Evolutionary conservation across 805 yeast genomes (phyloP).

Genomic region (Saturnispora quitensis): DNA sequence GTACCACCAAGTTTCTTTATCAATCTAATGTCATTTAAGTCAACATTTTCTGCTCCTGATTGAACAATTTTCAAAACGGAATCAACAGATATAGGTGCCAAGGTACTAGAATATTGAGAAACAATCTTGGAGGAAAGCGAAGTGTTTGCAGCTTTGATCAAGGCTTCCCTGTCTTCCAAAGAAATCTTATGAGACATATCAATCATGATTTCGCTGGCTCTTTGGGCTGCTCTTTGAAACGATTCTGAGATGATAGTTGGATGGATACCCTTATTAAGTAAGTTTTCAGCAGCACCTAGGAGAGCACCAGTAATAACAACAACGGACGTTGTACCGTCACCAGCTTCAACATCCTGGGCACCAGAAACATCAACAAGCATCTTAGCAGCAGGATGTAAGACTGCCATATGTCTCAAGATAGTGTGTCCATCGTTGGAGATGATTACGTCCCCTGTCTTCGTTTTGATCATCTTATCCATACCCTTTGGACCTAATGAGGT

Average conservation of each 20-base stretch:
- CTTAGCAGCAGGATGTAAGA: conserved; percentile 95
- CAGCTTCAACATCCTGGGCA: conserved; percentile 99
- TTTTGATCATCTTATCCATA: conserved; percentile 98
- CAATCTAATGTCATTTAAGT: conserved; percentile 77
- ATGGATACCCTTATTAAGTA: conserved; percentile 84
- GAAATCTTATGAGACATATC: conserved; percentile 80
- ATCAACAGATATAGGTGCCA: conserved; percentile 93
- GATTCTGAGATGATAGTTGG: conserved; percentile 93
- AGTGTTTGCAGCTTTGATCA: conserved; percentile 88
- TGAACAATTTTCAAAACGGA: conserved; percentile 66
- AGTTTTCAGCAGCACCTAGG: conserved; percentile 88
- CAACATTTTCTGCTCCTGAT: conserved; percentile 53
- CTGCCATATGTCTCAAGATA: conserved; percentile 94
- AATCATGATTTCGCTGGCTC: conserved; percentile 71
- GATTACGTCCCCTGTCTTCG: conserved; percentile 83
- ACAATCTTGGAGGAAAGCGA: conserved; percentile 93
- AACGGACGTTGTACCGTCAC: conserved; percentile 98
- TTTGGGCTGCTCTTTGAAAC: conserved; percentile 78
- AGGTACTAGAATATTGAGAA: conserved; percentile 74
- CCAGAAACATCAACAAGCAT: conserved; percentile 94
- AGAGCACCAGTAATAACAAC: conserved; percentile 93
- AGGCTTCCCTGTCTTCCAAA: conserved; percentile 71
- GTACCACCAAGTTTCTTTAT: conserved; percentile 96
- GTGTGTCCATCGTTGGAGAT: conserved; percentile 99
- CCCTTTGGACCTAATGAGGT: conserved; percentile 98